Base-by-base conservation (phyloP, 2,329 filamentous ascomycete species). In the Penicillium rolfsii region DNA sequence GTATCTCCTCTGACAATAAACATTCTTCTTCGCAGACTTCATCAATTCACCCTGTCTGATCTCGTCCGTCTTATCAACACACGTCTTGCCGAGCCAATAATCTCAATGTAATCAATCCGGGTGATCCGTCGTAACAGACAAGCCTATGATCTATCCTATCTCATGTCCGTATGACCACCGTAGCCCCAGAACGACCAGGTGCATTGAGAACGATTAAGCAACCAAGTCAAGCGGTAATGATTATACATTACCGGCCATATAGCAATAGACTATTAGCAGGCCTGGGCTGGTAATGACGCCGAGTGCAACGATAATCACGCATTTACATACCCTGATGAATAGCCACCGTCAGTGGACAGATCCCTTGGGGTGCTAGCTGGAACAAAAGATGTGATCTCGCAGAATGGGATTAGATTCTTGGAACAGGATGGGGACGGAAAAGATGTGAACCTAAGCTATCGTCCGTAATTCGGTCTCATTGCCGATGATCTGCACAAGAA, bases 61-160 rank as follows among this genome's bases (percentile, higher is more conserved):
- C 43, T 61, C 28, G 46, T 46, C n/a, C 55, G 53, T 33, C 38
- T 63, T 11, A 45, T 43, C 14, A 63, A 81, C 65, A 71, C 73
- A n/a, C 63, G 67, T 49, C 77, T 76, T 30, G 67, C 74, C 30
- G 52, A 56, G 30, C 40, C 5, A 52, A 22, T 12, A 62, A 58
- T 41, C 30, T 58, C 8, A 62, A 58, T 41, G 22, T 58, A 5
- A 19, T 58, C 6, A 24, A 40, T 11, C 5, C 19, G 24, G 8
- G 12, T 14, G 2, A n/a, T 28, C 1, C 16, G 5, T 43, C 52
- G 49, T 11, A 5, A 45, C 48, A 58, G 33, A 22, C 9, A 43
- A 11, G 30, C 12, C 38, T 24, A 4, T 52, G 41, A 19, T 56
- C 24, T 12, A 59, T 58, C 33, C 56, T 38, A 14, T 60, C 57